phyloP scores from a whole-genome alignment of 345 rosid species.

The Rhizophora apiculata region DNA sequence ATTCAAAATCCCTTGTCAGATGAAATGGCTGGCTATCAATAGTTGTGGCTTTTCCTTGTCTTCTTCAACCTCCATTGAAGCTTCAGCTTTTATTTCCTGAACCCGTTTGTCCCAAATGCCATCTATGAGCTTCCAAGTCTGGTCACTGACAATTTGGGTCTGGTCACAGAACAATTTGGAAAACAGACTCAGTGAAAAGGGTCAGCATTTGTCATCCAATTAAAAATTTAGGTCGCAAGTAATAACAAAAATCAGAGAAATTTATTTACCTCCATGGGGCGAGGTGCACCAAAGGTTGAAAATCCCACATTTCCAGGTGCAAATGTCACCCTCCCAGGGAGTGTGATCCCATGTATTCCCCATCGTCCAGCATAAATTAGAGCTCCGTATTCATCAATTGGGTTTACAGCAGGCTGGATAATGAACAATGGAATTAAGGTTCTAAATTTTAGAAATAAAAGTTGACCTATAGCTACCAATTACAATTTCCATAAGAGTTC shows the following conservation, averaged over 20 bases:
- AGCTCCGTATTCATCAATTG: slow-evolving; percentile 82
- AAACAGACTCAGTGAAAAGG: background rate
- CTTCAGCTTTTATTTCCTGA: slow-evolving; percentile 62
- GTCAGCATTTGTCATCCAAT: background rate
- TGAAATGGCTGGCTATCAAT: slow-evolving; percentile 86
- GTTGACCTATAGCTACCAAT: background rate
- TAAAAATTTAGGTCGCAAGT: background rate
- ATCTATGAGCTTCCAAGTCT: slow-evolving; percentile 87
- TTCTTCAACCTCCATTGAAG: slow-evolving; percentile 58
- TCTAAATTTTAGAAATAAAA: background rate
- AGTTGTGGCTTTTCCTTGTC: slow-evolving; percentile 72
- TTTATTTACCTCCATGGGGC: slow-evolving; percentile 68
- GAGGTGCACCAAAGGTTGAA: slow-evolving; percentile 89
- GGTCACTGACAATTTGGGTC: slow-evolving; percentile 73
- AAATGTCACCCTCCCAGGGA: slow-evolving; percentile 94
- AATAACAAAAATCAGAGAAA: background rate
- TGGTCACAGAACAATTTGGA: slow-evolving; percentile 28
- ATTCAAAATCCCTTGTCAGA: slow-evolving; percentile 25
- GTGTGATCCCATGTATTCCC: slow-evolving; percentile 80
- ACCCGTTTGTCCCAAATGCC: slow-evolving; percentile 73
- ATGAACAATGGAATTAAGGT: slow-evolving; percentile 15
- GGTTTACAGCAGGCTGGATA: slow-evolving; percentile 57
- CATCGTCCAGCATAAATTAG: slow-evolving; percentile 90
- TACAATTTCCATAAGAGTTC: background rate
- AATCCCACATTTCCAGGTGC: slow-evolving; percentile 94